A percentile compares a stretch with the other conserved stretches of the same genome.
These are phyloP conservation scores for Ilex asprella DNA, from an alignment of 257 asterid species.

Conservation along the genomic window DNA sequence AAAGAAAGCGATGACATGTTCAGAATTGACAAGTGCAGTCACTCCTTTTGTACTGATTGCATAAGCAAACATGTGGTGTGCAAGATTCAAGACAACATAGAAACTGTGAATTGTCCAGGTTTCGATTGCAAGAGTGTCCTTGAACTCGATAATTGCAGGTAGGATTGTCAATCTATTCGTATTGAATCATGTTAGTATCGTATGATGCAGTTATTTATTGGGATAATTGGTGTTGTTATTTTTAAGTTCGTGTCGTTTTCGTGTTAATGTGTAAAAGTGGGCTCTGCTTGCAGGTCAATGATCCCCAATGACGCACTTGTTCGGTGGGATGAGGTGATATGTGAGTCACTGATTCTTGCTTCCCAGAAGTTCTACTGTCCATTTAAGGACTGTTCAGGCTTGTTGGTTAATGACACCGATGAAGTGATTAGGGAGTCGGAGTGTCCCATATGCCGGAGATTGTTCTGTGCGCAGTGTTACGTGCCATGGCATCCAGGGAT, in stretches of 20 bases:
- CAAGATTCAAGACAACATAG: conserved; percentile 5
- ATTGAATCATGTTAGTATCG: too few relatives aligned
- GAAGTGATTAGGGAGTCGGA: conserved; percentile 3
- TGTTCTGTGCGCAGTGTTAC: conserved; percentile 21
- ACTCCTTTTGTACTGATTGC: conserved; percentile 44
- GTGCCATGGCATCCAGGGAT: conserved; percentile 24
- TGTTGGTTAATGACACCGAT: conserved; percentile 17
- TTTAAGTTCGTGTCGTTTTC: too few relatives aligned
- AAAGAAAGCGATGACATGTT: conserved; percentile 27
- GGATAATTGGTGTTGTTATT: too few relatives aligned
- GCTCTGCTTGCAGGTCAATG: conserved; percentile 11
- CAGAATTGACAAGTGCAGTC: conserved; percentile 27
- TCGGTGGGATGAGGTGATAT: conserved; percentile 25
- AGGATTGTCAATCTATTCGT: too few relatives aligned
- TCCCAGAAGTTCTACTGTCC: conserved; percentile 21
- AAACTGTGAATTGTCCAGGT: conserved; percentile 42
- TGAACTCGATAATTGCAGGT: conserved; percentile 21
- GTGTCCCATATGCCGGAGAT: conserved; percentile 17
- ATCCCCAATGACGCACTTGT: conserved; percentile 12
- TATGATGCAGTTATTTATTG: too few relatives aligned
- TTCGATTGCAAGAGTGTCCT: conserved; percentile 28
- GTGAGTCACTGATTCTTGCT: not conserved
- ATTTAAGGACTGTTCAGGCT: conserved; percentile 18
- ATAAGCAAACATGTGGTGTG: conserved; percentile 30
- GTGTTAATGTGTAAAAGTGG: too few relatives aligned